phyloP scores from a whole-genome alignment of 225 moss, liverwort and hornwort genomes.

The Polytrichum commune region DNA sequence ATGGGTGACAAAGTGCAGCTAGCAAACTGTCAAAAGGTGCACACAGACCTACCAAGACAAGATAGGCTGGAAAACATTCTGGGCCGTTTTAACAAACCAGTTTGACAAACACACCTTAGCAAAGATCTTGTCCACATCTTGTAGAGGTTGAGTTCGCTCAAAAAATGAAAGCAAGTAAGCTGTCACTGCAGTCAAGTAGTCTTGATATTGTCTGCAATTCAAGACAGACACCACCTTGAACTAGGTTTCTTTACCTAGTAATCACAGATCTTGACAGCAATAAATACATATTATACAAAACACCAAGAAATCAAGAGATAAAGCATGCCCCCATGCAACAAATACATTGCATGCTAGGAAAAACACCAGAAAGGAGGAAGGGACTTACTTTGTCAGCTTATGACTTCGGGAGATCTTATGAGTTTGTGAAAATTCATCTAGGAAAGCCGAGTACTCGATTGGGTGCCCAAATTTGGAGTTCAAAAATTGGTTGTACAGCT shows the following conservation, averaged over 20 bases:
- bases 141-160: constrained; percentile 83
- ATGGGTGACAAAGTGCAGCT: too few species aligned
- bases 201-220: constrained; percentile 65
- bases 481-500: constrained; percentile 73
- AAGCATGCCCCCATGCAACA: not conserved
- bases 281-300: too few species aligned
- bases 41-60: too few species aligned
- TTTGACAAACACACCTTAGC: constrained; percentile 46
- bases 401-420: constrained; percentile 57
- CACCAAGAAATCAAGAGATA: too few species aligned
- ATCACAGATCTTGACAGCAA: too few species aligned
- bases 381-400: constrained; percentile 67
- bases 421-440: constrained; percentile 76
- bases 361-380: not conserved
- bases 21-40: too few species aligned
- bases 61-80: too few species aligned
- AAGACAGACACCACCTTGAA: not conserved
- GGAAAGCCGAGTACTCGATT: constrained; percentile 78
- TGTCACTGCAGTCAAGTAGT: constrained; percentile 69
- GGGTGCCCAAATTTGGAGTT: constrained; percentile 87
- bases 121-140: constrained; percentile 75
- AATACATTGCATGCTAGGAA: not conserved
- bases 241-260: too few species aligned
- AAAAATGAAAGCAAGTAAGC: constrained; percentile 79
- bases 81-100: too few species aligned